Evolutionary conservation across 352 stramenopile genomes (phyloP).

Genomic region (Sclerospora graminicola): DNA sequence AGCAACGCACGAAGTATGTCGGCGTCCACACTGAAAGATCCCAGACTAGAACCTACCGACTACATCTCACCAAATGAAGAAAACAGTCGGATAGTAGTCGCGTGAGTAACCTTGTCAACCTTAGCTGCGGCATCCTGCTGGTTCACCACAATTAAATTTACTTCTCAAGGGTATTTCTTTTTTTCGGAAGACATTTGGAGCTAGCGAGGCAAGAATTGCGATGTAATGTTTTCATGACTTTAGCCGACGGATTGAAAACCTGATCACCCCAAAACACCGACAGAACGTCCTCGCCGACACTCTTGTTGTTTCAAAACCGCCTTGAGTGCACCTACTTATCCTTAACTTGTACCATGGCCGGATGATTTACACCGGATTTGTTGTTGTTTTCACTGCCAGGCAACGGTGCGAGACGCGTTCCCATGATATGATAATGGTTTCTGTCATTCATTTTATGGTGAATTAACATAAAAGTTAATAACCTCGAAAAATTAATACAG

Average conservation of each 20-base stretch:
- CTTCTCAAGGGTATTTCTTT: constrained; percentile 94
- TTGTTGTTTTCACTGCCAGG: constrained; percentile 98
- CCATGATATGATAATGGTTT: too few species aligned
- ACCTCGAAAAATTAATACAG: too few species aligned
- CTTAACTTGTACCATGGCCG: constrained; percentile 85
- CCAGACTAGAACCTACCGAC: constrained; percentile 91
- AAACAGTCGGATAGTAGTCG: constrained; percentile 90
- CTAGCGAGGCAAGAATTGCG: constrained; percentile 94
- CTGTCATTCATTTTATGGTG: too few species aligned
- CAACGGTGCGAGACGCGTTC: constrained; percentile 93
- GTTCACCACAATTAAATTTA: constrained; percentile 97
- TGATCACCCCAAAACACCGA: constrained; percentile 98
- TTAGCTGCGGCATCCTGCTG: constrained; percentile 86
- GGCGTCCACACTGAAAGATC: constrained; percentile 92
- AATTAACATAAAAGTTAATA: too few species aligned
- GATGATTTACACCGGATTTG: constrained; percentile 97
- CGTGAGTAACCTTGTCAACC: constrained; percentile 97
- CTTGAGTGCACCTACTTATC: constrained; percentile 87
- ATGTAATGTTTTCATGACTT: constrained; percentile 92
- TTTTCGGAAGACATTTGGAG: constrained; percentile 87
- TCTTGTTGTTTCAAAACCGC: constrained; percentile 96
- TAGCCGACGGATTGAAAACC: constrained; percentile 93
- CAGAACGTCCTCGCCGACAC: constrained; percentile 93
- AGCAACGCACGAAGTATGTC: constrained; percentile 89
- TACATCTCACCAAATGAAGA: constrained; percentile 90